A percentile compares a stretch with the other conserved stretches of the same genome.
Conservation (phyloP, 306 rosid genomes). For the Alnus rubra region DNA sequence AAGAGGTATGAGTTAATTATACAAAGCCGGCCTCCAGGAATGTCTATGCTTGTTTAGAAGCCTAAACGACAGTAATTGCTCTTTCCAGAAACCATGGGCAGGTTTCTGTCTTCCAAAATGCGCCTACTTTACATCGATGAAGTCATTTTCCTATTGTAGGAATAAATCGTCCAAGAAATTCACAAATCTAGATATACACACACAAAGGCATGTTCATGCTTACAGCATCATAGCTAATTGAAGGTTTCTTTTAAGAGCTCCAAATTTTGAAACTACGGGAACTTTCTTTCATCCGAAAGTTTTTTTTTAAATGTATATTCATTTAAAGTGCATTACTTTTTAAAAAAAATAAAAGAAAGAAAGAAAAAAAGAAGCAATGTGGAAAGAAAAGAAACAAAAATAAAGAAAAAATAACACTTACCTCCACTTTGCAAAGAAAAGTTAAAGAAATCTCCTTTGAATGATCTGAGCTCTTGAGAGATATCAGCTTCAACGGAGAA, state of each 20-base stretch:
- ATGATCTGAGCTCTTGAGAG: conserved; percentile 59
- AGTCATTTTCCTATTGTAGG: not conserved
- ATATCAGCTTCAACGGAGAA: conserved; percentile 66
- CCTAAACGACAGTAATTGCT: not conserved
- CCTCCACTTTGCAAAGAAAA: conserved; percentile 71
- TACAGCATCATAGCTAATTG: not conserved
- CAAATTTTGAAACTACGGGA: not conserved
- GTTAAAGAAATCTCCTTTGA: conserved; percentile 49
- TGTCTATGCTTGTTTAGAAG: not conserved
- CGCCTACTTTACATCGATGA: not conserved
- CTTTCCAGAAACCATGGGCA: not conserved
- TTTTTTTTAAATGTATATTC: no score
- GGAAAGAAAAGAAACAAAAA: no score
- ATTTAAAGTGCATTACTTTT: no score
- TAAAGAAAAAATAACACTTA: conserved; percentile 21
- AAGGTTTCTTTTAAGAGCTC: not conserved
- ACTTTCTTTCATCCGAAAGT: conserved; percentile 13
- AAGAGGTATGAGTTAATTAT: no score
- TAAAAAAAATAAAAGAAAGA: no score
- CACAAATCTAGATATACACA: not conserved
- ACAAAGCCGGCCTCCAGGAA: no score
- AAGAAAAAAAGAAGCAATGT: no score
- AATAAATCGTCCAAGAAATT: not conserved
- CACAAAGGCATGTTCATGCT: not conserved
- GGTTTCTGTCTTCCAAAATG: not conserved